Evolutionary conservation across 768 basidiomycete genomes (phyloP), one percentile per base, ranked within the genome.

Genomic region (Aureoboletus auriporus): DNA sequence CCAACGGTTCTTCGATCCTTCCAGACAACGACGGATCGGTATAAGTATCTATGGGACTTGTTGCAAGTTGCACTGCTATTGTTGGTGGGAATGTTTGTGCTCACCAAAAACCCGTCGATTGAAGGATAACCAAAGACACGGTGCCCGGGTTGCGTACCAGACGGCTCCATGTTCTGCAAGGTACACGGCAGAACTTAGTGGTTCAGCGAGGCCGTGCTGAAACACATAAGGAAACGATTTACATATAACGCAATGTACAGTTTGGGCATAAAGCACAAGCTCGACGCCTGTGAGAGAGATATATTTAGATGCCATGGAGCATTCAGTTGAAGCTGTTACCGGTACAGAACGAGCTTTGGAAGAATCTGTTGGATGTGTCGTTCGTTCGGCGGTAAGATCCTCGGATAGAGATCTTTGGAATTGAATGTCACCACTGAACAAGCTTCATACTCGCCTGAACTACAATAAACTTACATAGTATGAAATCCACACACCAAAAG

Each of bases 1-100:
- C n/a, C 4, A 4, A 56, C 42, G 26, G 48, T 33, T 33, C 36
- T 33, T 16, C 46, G 20, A 14, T 47, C 26, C 17, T 49, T 47
- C 68, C 68, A 72, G 16, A 71, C 56, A 23, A 68, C 55, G 33
- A 47, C 67, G 46, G 63, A 66, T 17, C 69, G 70, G 53, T 68
- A 63, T 17, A 72, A 23, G 20, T 23, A 23, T 54, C 70, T 71
- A 41, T 14, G n/a, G 26, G 4, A 4, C 6, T 29, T 38, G 37
- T 2, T 6, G 2, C 20, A 23, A 2, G 20, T 23, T 29, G 8
- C 11, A 10, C 11, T 13, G 8, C 16, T 9, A 37, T 13, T 13
- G 6, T 14, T 14, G 1, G 7, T 4, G 26, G 17, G 11, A 37
- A 10, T 28, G 28, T 8, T 8, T 31, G 20, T 41, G 50, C 68